Evolutionary conservation across 148 eudicot genomes (phyloP), one percentile per base, ranked within the genome.

Genomic region (Camellia sinensis): DNA sequence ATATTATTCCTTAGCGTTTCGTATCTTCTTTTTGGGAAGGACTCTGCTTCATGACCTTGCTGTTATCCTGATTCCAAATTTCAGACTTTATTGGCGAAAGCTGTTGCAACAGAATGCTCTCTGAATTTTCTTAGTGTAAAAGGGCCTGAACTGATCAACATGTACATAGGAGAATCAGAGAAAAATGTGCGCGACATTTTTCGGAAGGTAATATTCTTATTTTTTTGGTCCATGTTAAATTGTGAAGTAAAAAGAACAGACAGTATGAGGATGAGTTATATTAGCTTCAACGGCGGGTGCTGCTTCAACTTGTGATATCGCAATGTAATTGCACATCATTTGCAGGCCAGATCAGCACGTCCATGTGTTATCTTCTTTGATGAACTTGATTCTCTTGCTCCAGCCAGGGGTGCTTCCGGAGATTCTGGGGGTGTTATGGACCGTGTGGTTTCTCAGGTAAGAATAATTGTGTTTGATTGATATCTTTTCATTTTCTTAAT

Each of bases 341-440:
- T 84, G 73, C 87, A 96, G 99, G 97, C 99, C 69, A 90, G 99
- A 83, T 86, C 91, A 71, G 98, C 99, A 66, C 98, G 99, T 43
- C 99, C 99, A 48, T 96, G 99, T 88, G 98, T 96, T 60, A 96
- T 96, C 76, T 96, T 96, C 84, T 96, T 96, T 57, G 99, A 96
- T 86, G 99, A 96, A 79, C 99, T 96, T 64, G 99, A 96, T 86
- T 92, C 99, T 29, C 98, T 96, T 86, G 99, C 97, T 78, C 99
- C 99, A 48, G 99, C 99, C 70, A 86, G 99, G 22, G 99, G 99
- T 88, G 94, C 94, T 62, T 96, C 99, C 52, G 99, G 99, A 84
- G 99, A 96, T 90, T 96, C 99, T 74, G 98, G 98, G 37, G 99
- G 98, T 18, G 99, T 96, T 76, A 96, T 96, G 99, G 99, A 96